A percentile compares a stretch with the other conserved stretches of the same genome.
These are phyloP conservation scores for Posidonia oceanica DNA, from an alignment of 116 monocot species.

Conservation along the genomic window DNA sequence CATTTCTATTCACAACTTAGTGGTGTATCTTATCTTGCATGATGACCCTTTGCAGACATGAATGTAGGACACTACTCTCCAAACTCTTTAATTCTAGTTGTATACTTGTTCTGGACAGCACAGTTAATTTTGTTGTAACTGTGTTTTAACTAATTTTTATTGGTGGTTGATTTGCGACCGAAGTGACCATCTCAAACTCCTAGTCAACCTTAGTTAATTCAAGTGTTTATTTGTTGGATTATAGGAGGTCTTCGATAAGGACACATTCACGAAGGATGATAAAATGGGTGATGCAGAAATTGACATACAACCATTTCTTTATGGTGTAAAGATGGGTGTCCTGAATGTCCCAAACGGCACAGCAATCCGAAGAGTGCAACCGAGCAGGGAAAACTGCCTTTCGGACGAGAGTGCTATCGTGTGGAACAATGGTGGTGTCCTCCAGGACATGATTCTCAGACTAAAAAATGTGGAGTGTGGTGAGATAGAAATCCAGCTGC, in stretches of 20 bases:
- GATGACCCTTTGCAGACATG: no score
- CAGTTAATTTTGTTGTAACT: no score
- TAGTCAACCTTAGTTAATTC: no score
- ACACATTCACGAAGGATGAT: slow-evolving; percentile 23
- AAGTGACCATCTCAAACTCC: no score
- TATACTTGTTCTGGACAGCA: no score
- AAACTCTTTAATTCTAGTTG: no score
- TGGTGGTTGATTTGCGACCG: no score
- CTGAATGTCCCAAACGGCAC: slow-evolving; percentile 18
- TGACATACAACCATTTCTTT: slow-evolving; percentile 26
- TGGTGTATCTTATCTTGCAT: no score
- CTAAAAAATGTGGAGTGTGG: slow-evolving; percentile 29
- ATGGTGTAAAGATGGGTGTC: slow-evolving; percentile 18
- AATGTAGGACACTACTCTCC: no score
- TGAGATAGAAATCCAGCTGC: slow-evolving; percentile 54
- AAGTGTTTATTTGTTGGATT: background rate
- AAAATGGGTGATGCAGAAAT: slow-evolving; percentile 30
- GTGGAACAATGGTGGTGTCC: slow-evolving; percentile 19
- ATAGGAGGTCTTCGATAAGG: slow-evolving; percentile 30
- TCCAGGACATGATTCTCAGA: slow-evolving; percentile 27
- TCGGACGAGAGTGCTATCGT: slow-evolving; percentile 37
- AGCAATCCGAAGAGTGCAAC: slow-evolving; percentile 21
- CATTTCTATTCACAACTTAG: no score
- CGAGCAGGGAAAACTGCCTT: slow-evolving; percentile 32
- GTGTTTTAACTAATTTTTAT: background rate